Evolutionary conservation across 768 basidiomycete genomes (phyloP).

Genomic region (Collybia sp.): DNA sequence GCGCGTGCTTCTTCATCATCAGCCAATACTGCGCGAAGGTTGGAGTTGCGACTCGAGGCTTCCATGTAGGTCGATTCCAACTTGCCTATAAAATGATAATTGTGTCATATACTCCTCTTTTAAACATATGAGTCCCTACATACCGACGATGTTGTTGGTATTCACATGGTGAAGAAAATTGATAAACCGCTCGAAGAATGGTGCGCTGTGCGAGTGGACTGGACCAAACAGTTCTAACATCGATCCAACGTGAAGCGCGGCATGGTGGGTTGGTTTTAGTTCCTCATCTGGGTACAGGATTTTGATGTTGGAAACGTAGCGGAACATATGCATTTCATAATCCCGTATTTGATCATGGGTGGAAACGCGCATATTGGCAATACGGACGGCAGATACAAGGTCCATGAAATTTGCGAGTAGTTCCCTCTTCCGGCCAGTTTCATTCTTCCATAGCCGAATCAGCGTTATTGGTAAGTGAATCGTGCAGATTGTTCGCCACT

Average conservation of each 20-base stretch:
- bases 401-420: conserved; percentile 26
- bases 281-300: conserved; percentile 16
- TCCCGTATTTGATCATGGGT: conserved; percentile 2
- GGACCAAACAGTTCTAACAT: conserved; percentile 22
- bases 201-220: conserved; percentile 11
- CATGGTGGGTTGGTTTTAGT: conserved; percentile 24
- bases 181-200: conserved; percentile 13
- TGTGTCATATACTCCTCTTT: not conserved
- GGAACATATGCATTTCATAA: conserved; percentile 8
- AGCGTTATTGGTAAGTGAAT: conserved; percentile 29
- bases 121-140: no score
- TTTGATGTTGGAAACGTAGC: conserved; percentile 14
- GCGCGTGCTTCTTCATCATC: conserved; percentile 4
- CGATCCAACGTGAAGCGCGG: conserved; percentile 22
- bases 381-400: conserved; percentile 16
- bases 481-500: conserved; percentile 25
- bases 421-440: conserved; percentile 7
- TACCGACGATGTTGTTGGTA: conserved; percentile 13
- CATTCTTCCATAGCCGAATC: conserved; percentile 25
- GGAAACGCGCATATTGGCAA: conserved; percentile 12
- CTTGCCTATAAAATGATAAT: conserved; percentile 7
- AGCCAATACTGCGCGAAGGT: conserved; percentile 6
- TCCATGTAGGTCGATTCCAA: conserved; percentile 8
- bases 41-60: conserved; percentile 1
- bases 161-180: conserved; percentile 14